Conservation (phyloP, 2,329 filamentous ascomycete genomes). For the Ophiosphaerella korrae region DNA sequence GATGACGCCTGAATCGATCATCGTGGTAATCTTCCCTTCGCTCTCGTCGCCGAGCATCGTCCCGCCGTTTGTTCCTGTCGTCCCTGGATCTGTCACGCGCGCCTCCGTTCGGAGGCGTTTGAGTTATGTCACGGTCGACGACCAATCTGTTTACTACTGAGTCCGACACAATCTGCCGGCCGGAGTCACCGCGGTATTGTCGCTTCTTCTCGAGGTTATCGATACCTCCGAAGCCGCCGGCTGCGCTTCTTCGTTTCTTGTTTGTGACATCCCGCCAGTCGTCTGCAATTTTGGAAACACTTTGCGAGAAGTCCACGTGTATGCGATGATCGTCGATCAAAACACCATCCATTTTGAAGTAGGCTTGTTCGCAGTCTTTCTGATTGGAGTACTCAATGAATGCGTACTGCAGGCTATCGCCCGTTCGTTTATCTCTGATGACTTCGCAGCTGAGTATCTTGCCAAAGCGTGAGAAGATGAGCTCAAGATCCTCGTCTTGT, state of each 20-base stretch:
- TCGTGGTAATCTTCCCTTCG: conserved; percentile 44
- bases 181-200: conserved; percentile 66
- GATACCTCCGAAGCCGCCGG: conserved; percentile 86
- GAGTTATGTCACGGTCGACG: conserved; percentile 28
- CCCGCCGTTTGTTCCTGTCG: conserved; percentile 38
- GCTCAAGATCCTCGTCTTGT: conserved; percentile 87
- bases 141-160: conserved; percentile 41
- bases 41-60: conserved; percentile 46
- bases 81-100: conserved; percentile 8
- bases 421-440: conserved; percentile 90
- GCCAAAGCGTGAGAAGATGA: conserved; percentile 97
- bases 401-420: conserved; percentile 94
- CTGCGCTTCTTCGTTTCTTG: conserved; percentile 69
- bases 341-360: conserved; percentile 98
- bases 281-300: conserved; percentile 83
- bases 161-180: conserved; percentile 37
- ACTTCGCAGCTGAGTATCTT: conserved; percentile 95
- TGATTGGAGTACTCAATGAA: conserved; percentile 98
- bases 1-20: conserved; percentile 46
- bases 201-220: conserved; percentile 84
- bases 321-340: conserved; percentile 97
- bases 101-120: conserved; percentile 12
- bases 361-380: conserved; percentile 89
- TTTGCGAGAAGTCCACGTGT: conserved; percentile 98
- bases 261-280: conserved; percentile 88